Percentiles rank a stretch among this genome's conserved stretches.
These are phyloP conservation scores for Saururus chinensis DNA, from an alignment of 164 flowering plant species.

Conservation along the genomic window DNA sequence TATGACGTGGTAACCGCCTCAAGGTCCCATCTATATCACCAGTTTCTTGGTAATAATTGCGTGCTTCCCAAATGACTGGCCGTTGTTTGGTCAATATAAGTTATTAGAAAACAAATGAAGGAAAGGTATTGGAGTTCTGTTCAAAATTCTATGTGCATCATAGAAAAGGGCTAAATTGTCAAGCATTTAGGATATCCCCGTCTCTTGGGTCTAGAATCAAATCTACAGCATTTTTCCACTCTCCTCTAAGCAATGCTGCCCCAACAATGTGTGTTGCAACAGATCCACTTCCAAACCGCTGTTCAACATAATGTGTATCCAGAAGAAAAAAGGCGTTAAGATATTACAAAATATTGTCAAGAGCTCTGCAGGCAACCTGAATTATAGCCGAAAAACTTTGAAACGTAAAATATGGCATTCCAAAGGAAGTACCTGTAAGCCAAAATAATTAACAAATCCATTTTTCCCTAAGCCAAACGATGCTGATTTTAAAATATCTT, in stretches of 20 bases:
- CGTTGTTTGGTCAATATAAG: constrained; percentile 48
- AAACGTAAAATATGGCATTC: neutral
- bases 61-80: constrained; percentile 37
- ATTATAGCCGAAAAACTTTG: neutral
- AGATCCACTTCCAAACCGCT: constrained; percentile 97
- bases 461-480: constrained; percentile 59
- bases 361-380: too few species aligned
- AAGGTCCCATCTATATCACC: constrained; percentile 75
- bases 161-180: neutral
- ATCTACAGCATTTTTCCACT: constrained; percentile 70
- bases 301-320: constrained; percentile 3
- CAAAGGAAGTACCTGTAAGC: constrained; percentile 54
- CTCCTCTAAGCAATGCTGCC: constrained; percentile 82
- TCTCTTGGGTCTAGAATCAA: constrained; percentile 96
- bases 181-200: constrained; percentile 81
- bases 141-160: neutral
- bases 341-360: too few species aligned
- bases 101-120: constrained; percentile 23
- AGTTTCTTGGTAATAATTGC: constrained; percentile 73
- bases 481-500: constrained; percentile 63
- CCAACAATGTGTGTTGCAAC: constrained; percentile 88
- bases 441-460: constrained; percentile 94
- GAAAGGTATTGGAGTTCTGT: neutral
- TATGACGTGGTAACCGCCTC: constrained; percentile 60
- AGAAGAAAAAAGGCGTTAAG: neutral